Evolutionary conservation across 2,329 filamentous ascomycete genomes (phyloP), one percentile per base, ranked within the genome.

Genomic region (Venturia carpophila): DNA sequence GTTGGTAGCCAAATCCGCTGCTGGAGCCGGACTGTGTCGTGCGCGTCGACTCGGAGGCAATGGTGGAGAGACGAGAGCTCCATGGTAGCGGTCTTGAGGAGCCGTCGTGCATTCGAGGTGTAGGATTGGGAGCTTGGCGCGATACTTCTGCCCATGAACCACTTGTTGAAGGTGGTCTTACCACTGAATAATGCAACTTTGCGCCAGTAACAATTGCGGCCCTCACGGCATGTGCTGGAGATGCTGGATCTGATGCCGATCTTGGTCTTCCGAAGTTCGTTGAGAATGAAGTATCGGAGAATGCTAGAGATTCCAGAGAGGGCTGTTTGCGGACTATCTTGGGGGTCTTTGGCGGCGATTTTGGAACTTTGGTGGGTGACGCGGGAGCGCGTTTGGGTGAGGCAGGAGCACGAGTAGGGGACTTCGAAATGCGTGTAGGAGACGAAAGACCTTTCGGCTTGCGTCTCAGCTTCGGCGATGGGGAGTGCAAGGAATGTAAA

Each of bases 91-190:
- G 45, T 43, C 65, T 67, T 37, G 42, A 56, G 24, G 55, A 34
- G 17, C 55, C 56, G 49, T 73, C 71, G 68, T 72, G 73, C 75
- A 77, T 77, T 72, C 75, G 75, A 69, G 73, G 72, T 61, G 73
- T 7, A 37, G 34, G 21, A 17, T 42, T 42, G 19, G 64, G 45
- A 63, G 60, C n/a, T 45, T 72, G 69, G 62, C 73, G 72, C 64
- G 73, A 72, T 10, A 52, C 41, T 66, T 72, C 71, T 62, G 73
- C 73, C 69, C 72, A 73, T 69, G 73, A 71, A 69, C 71, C 73
- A 68, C 69, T 75, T 63, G 71, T 69, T 60, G 75, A 75, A 49
- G 75, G 71, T 60, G 71, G 70, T 67, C 72, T 75, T 64, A 75
- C 70, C 67, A 74, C 65, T 19, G 47, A 65, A 68, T 74, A 75